phyloP scores from a whole-genome alignment of 148 eudicot genomes.

The Fallopia convolvulus region DNA sequence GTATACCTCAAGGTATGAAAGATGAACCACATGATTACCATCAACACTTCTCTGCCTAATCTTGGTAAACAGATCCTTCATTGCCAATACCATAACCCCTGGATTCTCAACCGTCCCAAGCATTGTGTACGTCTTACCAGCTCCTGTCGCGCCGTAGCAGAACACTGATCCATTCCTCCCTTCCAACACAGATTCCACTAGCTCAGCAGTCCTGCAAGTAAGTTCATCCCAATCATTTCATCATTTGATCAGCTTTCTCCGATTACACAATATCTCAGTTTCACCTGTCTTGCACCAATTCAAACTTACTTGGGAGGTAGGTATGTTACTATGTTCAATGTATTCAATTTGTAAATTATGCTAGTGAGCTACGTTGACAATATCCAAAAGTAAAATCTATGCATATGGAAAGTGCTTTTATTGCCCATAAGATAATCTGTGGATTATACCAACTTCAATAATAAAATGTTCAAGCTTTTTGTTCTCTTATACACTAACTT shows the following conservation, averaged over 20 bases:
- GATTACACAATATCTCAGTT: not conserved
- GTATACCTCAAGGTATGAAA: constrained; percentile 83
- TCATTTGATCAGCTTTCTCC: not conserved
- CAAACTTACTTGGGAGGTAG: not conserved
- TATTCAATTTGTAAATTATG: not conserved
- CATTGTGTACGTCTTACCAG: constrained; percentile 91
- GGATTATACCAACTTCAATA: not conserved
- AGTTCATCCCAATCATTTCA: not conserved
- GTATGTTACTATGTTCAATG: not conserved
- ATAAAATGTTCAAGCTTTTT: not conserved
- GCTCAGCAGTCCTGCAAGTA: constrained; percentile 62
- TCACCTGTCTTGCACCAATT: not conserved
- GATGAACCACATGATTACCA: constrained; percentile 77
- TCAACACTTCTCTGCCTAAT: constrained; percentile 71
- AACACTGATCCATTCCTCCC: constrained; percentile 86
- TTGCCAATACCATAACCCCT: constrained; percentile 88
- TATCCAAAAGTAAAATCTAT: not conserved
- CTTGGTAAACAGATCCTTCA: constrained; percentile 75
- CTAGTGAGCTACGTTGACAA: not conserved
- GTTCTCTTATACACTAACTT: not conserved
- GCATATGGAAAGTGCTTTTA: not conserved
- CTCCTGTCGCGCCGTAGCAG: constrained; percentile 93
- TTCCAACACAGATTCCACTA: constrained; percentile 76
- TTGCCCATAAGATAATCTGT: not conserved
- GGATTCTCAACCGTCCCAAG: constrained; percentile 72